These are phyloP conservation scores for Cytospora leucostoma DNA, from an alignment of 2,329 filamentous ascomycete genomes.

Conservation along the genomic window DNA sequence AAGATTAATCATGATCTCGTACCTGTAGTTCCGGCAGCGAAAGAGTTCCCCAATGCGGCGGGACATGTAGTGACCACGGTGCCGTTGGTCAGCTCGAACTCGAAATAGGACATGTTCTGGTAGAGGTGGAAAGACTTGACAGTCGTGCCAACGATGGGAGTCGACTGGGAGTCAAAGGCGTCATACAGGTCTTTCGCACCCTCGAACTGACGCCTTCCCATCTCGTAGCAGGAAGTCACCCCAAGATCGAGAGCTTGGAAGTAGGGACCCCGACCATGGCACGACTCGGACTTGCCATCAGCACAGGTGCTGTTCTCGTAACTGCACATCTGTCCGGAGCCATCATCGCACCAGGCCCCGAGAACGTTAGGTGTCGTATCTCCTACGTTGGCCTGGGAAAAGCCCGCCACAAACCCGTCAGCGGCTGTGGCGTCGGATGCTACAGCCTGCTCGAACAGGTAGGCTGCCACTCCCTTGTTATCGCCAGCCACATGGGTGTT, in stretches of 20 bases:
- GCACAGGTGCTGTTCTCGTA: constrained; percentile 78
- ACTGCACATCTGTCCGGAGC: constrained; percentile 67
- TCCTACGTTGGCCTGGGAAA: constrained; percentile 88
- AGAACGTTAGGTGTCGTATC: constrained; percentile 84
- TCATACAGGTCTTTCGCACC: constrained; percentile 57
- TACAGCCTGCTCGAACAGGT: constrained; percentile 75
- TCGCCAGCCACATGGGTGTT: constrained; percentile 87
- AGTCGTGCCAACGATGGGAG: constrained; percentile 60
- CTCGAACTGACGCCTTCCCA: constrained; percentile 66
- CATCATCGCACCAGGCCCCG: constrained; percentile 86
- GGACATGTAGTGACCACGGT: constrained; percentile 74
- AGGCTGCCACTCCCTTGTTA: constrained; percentile 89
- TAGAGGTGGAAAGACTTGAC: constrained; percentile 82
- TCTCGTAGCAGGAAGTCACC: constrained; percentile 74
- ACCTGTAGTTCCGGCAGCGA: constrained; percentile 78
- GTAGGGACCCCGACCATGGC: constrained; percentile 70
- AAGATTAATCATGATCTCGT: background rate
- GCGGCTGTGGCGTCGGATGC: constrained; percentile 53
- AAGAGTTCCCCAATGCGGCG: constrained; percentile 84
- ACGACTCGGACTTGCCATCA: constrained; percentile 65
- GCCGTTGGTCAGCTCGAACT: constrained; percentile 72
- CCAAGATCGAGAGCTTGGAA: constrained; percentile 69
- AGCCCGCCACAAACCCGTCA: constrained; percentile 78
- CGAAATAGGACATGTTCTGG: constrained; percentile 73
- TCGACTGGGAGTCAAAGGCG: constrained; percentile 47